Evolutionary conservation across 176 grass and related monocot genomes (phyloP).

Genomic region (Zoysia japonica): DNA sequence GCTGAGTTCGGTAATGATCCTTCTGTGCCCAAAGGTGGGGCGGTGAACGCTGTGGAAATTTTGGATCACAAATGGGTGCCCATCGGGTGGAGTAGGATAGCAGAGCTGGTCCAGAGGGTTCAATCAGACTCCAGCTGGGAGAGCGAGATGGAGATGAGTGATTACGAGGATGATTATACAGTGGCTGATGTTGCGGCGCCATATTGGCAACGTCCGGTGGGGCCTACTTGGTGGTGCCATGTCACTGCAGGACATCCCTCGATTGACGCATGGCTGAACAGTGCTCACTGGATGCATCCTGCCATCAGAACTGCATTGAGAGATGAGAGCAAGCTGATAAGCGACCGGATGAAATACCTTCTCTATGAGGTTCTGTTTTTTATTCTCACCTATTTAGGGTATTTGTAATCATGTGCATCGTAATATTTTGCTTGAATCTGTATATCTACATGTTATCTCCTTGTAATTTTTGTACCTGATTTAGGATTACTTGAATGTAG

Average conservation of each 20-base stretch:
- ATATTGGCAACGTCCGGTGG: conserved; percentile 81
- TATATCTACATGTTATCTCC: not conserved
- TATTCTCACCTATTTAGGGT: conserved; percentile 18
- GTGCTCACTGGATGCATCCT: conserved; percentile 89
- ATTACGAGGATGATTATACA: conserved; percentile 81
- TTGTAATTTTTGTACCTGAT: conserved; percentile 10
- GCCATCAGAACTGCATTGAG: conserved; percentile 88
- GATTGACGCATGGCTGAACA: conserved; percentile 70
- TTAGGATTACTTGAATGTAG: not conserved
- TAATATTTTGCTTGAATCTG: conserved; percentile 2
- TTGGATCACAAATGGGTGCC: conserved; percentile 80
- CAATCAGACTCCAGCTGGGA: conserved; percentile 81
- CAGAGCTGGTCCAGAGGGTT: conserved; percentile 73
- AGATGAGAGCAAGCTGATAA: conserved; percentile 88
- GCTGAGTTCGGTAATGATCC: conserved; percentile 26
- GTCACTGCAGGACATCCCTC: conserved; percentile 66
- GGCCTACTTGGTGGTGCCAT: conserved; percentile 97
- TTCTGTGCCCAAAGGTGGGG: conserved; percentile 37
- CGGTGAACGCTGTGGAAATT: conserved; percentile 30
- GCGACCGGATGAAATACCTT: conserved; percentile 92
- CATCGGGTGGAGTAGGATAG: conserved; percentile 82
- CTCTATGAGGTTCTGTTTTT: conserved; percentile 81
- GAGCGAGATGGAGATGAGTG: conserved; percentile 52
- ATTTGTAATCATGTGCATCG: not conserved
- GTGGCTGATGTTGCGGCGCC: conserved; percentile 91